phyloP scores from a whole-genome alignment of 768 basidiomycete genomes.

The Pleurotus tuber-regium region DNA sequence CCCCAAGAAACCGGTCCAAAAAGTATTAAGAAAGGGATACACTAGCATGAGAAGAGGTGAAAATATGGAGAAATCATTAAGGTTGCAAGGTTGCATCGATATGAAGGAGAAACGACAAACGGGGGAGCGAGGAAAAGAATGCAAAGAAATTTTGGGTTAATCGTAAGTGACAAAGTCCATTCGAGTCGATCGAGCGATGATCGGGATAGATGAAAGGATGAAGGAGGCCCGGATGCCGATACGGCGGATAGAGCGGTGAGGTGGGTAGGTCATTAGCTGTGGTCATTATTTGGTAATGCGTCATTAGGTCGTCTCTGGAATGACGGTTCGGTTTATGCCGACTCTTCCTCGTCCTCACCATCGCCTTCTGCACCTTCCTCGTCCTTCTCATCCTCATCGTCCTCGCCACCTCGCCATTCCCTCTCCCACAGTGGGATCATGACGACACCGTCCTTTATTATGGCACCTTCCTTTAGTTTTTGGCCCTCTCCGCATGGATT shows the following conservation, averaged over 20 bases:
- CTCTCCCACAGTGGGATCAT: conserved; percentile 68
- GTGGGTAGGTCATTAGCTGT: too few species aligned
- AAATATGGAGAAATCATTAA: background rate
- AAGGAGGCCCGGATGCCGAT: background rate
- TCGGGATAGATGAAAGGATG: background rate
- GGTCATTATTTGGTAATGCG: too few species aligned
- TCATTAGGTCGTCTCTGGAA: background rate
- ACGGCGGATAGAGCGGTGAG: background rate
- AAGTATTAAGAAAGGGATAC: background rate
- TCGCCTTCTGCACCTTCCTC: conserved; percentile 50
- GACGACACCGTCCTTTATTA: conserved; percentile 1
- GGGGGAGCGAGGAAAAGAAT: background rate
- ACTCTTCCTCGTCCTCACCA: conserved; percentile 21
- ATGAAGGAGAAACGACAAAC: background rate
- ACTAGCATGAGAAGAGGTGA: background rate
- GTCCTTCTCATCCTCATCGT: conserved; percentile 41
- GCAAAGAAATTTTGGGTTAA: background rate
- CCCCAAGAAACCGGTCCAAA: background rate
- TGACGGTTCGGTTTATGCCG: conserved; percentile 1
- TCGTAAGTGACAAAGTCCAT: background rate
- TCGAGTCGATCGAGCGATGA: background rate
- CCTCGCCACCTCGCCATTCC: conserved; percentile 78
- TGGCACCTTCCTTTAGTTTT: conserved; percentile 4
- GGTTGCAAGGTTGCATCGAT: background rate
- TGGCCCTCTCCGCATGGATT: conserved; percentile 10